A percentile compares a stretch with the other conserved stretches of the same genome.
These are phyloP conservation scores for Pythium plurisporium DNA, from an alignment of 352 stramenopile species.

Conservation along the genomic window DNA sequence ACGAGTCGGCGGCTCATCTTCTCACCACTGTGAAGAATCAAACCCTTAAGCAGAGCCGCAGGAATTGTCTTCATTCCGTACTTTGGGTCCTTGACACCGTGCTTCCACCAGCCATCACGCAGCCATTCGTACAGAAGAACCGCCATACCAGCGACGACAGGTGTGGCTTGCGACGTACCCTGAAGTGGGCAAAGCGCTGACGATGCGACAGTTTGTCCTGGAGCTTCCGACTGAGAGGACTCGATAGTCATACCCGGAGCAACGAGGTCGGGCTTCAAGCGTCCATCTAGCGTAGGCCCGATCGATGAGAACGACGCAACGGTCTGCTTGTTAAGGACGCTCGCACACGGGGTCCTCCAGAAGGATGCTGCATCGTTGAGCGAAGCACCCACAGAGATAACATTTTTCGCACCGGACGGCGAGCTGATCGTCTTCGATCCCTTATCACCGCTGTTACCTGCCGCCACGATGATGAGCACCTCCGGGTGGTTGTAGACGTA, in stretches of 20 bases:
- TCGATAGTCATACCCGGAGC: slow-evolving; percentile 67
- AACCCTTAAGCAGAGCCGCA: slow-evolving; percentile 75
- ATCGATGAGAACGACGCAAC: slow-evolving; percentile 68
- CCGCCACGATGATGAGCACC: slow-evolving; percentile 74
- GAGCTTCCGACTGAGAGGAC: slow-evolving; percentile 54
- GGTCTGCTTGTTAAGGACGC: slow-evolving; percentile 55
- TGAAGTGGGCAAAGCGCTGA: slow-evolving; percentile 40
- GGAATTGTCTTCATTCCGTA: slow-evolving; percentile 56
- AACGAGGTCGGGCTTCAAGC: slow-evolving; percentile 78
- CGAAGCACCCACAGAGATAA: slow-evolving; percentile 73
- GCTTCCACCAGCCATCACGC: slow-evolving; percentile 73
- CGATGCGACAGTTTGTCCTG: slow-evolving; percentile 38
- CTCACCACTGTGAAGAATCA: slow-evolving; percentile 77
- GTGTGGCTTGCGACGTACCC: slow-evolving; percentile 84
- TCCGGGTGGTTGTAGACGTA: slow-evolving; percentile 80
- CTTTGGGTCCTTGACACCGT: slow-evolving; percentile 46
- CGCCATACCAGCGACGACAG: slow-evolving; percentile 71
- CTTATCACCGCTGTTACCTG: slow-evolving; percentile 77
- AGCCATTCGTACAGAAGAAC: slow-evolving; percentile 87
- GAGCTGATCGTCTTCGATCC: slow-evolving; percentile 53
- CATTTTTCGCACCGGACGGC: slow-evolving; percentile 80
- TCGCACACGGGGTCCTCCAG: slow-evolving; percentile 38
- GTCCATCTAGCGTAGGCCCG: slow-evolving; percentile 61
- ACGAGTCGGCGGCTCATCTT: slow-evolving; percentile 49
- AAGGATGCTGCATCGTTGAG: slow-evolving; percentile 53